Base-by-base conservation (phyloP, 1,284 basidiomycete species). In the Papiliotrema fonsecae region DNA sequence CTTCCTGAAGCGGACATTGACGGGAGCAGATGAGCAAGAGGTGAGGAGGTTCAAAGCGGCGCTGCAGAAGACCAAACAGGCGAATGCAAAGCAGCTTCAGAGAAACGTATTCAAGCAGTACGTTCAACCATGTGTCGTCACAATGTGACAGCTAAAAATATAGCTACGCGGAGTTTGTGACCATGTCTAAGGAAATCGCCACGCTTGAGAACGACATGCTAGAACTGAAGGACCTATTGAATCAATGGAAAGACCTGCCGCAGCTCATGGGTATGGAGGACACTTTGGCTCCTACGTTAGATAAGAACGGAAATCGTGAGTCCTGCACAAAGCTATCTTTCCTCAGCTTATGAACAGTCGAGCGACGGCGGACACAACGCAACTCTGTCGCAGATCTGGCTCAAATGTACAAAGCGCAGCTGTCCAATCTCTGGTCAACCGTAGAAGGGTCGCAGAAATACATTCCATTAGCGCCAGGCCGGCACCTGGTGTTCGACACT, bases 361-460 rank as follows among this genome's bases (percentile, higher is more conserved):
- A 82, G 49, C 78, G 82, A 10, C 73, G 82, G 18, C 77, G 81
- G 16, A 86, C 86, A 34, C 83, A 85, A 48, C 86, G 92, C 27
- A 93, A 90, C 21, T 96, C 92, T 3, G 80, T 96, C 16, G 86
- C 88, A 16, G 93, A 98, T 70, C 81, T 98, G 27, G 87, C 91
- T 49, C 84, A 92, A 42, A 81, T 98, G 55, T 97, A 98, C 70
- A 88, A 87, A 49, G 87, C 86, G 34, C 94, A 98, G 75, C 86
- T 98, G 77, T 88, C 92, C 59, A 82, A 84, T 1, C 77, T 98
- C 0, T 96, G 96, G 75, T 77, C 87, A 5, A 85, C 86, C 44
- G 88, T 98, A 56, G 91, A 97, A 65, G 94, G 96, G n/a, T 90
- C 92, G 0, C 86, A 92, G 57, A 97, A 97, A 71, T 93, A 94